Evolutionary conservation across 768 basidiomycete genomes (phyloP).

Genomic region (Gymnopilus dilepis): DNA sequence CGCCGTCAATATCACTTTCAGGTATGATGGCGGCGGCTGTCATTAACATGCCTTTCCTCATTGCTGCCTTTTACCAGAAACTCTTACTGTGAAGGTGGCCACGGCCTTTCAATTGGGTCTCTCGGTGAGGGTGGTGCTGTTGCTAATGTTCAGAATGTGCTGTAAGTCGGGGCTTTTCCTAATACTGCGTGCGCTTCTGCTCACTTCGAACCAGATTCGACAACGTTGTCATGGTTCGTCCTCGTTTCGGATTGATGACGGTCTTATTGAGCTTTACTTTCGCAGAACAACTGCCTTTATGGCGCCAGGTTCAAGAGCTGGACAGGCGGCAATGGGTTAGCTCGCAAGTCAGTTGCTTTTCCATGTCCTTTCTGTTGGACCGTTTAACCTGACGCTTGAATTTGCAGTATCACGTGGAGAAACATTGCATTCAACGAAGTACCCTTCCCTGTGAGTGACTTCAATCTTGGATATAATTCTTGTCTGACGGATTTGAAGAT

Average conservation of each 20-base stretch:
- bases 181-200: neutral
- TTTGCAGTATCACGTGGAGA: constrained; percentile 57
- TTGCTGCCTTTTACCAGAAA: constrained; percentile 37
- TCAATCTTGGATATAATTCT: neutral
- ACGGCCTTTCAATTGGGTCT: constrained; percentile 65
- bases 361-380: neutral
- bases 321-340: constrained; percentile 65
- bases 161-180: constrained; percentile 39
- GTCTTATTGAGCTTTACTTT: neutral
- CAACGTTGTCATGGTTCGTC: constrained; percentile 47
- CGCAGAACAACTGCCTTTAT: constrained; percentile 55
- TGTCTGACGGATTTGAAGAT: constrained; percentile 42
- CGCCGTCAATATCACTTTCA: constrained; percentile 58
- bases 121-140: constrained; percentile 49
- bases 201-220: constrained; percentile 45
- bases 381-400: neutral
- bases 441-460: constrained; percentile 53
- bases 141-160: constrained; percentile 59
- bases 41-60: neutral
- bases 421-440: constrained; percentile 59
- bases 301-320: constrained; percentile 73
- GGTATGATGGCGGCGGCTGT: constrained; percentile 27
- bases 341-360: constrained; percentile 49
- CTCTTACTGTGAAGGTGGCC: constrained; percentile 60
- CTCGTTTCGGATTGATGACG: neutral